Evolutionary conservation across 2,329 filamentous ascomycete genomes (phyloP), one percentile per base, ranked within the genome.

Genomic region (Alternaria burnsii): DNA sequence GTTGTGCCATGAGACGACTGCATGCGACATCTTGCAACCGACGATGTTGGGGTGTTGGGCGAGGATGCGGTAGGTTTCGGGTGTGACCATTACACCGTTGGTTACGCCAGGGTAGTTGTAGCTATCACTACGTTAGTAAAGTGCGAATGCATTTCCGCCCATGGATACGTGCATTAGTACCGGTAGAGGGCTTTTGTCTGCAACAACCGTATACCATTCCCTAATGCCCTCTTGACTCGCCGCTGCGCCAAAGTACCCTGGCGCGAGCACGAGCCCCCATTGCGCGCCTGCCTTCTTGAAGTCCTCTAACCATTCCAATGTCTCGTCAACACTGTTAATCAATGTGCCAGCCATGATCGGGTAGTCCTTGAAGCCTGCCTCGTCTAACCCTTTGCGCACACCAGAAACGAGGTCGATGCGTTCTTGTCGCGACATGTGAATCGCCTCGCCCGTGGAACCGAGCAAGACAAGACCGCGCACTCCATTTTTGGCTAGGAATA

Each of bases 1-100:
- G 5, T 85, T 82, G 72, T 89, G 87, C 67, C 85, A 82, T n/a
- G 87, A 88, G 47, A 90, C 82, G 71, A 89, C 87, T 52, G 87
- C 88, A 73, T 91, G 88, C 0, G 87, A 90, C 67, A 91, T 85
- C 78, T 91, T 91, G 78, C 86, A 89, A 52, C 88, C 88, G 4
- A 90, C 88, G 59, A 90, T 89, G 71, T 90, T 90, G 30, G 86
- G 83, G 72, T 90, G 88, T 55, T 83, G 79, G 7, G 88, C 82
- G 26, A 91, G 85, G 67, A 79, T 78, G 69, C 81, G 86, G 70
- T 87, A 88, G 0, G 87, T 88, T 9, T 84, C 81, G 1, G 87
- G 85, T 0, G 83, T 79, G 59, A 90, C 82, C 67, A 83, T 82
- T 69, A 90, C 80, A 68, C 87, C 86, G 80, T 90, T 91, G 10